Evolutionary conservation across 345 rosid species (phyloP).

Genomic region (Citropsis articulata): DNA sequence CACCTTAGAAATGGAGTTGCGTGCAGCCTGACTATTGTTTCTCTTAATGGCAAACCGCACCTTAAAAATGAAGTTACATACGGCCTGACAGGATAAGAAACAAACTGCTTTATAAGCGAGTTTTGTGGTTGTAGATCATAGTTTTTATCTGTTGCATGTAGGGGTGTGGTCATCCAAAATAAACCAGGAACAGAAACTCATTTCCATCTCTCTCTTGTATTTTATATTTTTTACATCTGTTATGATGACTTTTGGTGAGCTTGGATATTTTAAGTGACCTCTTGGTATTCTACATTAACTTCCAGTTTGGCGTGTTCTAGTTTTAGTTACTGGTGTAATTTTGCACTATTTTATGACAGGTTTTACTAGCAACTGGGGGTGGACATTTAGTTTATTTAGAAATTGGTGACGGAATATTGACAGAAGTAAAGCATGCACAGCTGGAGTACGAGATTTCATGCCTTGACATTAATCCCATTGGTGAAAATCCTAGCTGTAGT

Average conservation of each 20-base stretch:
- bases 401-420: constrained; percentile 78
- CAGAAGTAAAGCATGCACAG: constrained; percentile 62
- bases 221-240: background rate
- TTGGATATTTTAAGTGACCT: background rate
- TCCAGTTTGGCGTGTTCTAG: background rate
- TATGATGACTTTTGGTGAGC: background rate
- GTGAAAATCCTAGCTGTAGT: constrained; percentile 68
- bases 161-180: background rate
- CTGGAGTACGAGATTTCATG: constrained; percentile 90
- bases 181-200: background rate
- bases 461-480: constrained; percentile 88
- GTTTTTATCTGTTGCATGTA: background rate
- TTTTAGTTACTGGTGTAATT: background rate
- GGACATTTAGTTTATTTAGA: constrained; percentile 90
- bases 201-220: background rate
- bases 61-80: background rate
- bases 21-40: background rate
- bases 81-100: background rate
- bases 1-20: background rate
- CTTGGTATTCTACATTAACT: background rate
- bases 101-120: background rate
- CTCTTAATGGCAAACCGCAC: background rate
- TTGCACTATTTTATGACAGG: constrained; percentile 40
- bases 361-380: constrained; percentile 91
- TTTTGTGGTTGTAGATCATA: background rate